Conservation (phyloP, 176 grass and related monocot species). For the Zizania latifolia region DNA sequence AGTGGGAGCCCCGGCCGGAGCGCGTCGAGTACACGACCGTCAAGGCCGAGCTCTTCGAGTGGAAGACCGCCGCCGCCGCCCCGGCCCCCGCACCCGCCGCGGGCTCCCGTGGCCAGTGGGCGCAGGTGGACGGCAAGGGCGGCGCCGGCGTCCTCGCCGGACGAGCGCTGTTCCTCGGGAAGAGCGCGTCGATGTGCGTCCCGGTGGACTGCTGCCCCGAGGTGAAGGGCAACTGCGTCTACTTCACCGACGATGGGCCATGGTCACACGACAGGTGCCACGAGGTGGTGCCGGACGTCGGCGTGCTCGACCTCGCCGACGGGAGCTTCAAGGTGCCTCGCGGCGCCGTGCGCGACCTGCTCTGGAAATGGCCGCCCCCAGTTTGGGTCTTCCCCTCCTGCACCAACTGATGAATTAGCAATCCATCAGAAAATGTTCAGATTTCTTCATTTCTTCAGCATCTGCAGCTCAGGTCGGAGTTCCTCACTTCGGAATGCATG, state of each 20-base stretch:
- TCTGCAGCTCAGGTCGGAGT: not conserved
- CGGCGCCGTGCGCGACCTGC: constrained; percentile 22
- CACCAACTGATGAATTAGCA: not conserved
- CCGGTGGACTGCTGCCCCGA: not conserved
- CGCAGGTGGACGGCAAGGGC: not conserved
- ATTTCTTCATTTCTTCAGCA: not conserved
- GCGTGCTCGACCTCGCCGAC: constrained; percentile 43
- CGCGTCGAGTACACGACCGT: constrained; percentile 45
- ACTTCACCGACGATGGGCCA: constrained; percentile 54
- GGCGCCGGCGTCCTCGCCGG: not conserved
- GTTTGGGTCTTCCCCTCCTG: constrained; percentile 41
- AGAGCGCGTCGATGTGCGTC: constrained; percentile 43
- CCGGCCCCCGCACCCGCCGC: no score
- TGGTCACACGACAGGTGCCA: constrained; percentile 53
- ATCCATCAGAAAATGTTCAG: not conserved
- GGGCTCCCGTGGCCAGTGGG: not conserved
- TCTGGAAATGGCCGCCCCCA: constrained; percentile 56
- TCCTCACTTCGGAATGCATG: not conserved
- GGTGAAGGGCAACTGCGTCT: constrained; percentile 33
- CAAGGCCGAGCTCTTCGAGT: constrained; percentile 44
- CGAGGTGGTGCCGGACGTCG: constrained; percentile 52
- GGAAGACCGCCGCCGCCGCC: not conserved
- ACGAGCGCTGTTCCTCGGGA: constrained; percentile 48
- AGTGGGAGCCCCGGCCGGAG: constrained; percentile 45
- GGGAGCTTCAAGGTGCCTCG: constrained; percentile 29